phyloP scores from a whole-genome alignment of 192 early-diverging fungal genomes.

The Coemansia sp. region DNA sequence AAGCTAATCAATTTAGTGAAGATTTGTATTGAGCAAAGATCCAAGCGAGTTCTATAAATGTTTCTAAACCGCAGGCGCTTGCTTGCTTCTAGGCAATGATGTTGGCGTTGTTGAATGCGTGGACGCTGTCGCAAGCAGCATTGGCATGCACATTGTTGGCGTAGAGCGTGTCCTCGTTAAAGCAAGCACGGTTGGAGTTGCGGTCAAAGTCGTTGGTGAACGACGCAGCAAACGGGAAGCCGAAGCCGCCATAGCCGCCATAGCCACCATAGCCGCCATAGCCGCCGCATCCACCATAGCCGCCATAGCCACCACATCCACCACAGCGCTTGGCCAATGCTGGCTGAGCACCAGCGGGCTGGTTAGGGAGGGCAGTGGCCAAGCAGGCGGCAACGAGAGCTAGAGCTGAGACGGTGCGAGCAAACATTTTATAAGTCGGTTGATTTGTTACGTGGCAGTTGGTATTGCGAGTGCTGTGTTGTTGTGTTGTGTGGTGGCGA shows the following conservation, averaged over 20 bases:
- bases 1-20: background rate
- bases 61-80: too few species aligned
- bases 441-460: background rate
- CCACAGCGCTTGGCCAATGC: background rate
- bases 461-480: background rate
- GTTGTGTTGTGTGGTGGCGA: background rate
- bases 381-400: background rate
- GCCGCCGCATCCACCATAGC: too few species aligned
- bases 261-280: background rate
- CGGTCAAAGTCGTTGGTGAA: conserved; percentile 17
- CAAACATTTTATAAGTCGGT: background rate
- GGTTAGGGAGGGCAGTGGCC: background rate
- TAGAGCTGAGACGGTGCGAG: background rate
- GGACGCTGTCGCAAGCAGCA: conserved; percentile 5
- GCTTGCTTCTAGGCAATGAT: conserved; percentile 61
- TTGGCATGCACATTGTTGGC: conserved; percentile 14
- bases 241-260: conserved; percentile 7
- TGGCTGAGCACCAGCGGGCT: background rate
- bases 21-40: too few species aligned
- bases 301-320: background rate
- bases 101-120: conserved; percentile 76
- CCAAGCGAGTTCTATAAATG: too few species aligned
- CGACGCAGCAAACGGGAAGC: conserved; percentile 12
- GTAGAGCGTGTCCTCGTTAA: conserved; percentile 21
- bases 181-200: conserved; percentile 14